A percentile compares a stretch with the other conserved stretches of the same genome.
These are phyloP conservation scores for Colletotrichum liaoningense DNA, from an alignment of 2,329 filamentous ascomycete genomes.

Conservation along the genomic window DNA sequence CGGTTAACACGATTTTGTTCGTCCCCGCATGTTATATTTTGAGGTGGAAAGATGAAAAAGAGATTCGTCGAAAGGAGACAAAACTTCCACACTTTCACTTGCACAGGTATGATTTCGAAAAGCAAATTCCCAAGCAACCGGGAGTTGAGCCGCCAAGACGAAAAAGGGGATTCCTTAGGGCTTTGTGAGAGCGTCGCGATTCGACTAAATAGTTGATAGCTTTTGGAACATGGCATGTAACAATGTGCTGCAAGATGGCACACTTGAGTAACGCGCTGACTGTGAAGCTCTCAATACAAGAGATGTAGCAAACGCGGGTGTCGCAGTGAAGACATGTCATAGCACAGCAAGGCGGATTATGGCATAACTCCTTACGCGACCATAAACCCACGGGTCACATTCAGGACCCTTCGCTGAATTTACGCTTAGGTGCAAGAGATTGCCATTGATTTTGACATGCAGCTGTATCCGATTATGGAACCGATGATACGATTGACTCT, in stretches of 20 bases:
- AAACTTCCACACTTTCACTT: slow-evolving; percentile 10
- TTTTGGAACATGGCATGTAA: no score
- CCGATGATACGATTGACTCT: neutral
- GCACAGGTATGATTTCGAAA: slow-evolving; percentile 8
- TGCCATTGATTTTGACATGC: neutral
- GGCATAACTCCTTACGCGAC: neutral
- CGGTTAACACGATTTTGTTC: slow-evolving; percentile 7
- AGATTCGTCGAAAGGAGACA: slow-evolving; percentile 7
- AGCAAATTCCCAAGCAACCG: slow-evolving; percentile 17
- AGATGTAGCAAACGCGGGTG: no score
- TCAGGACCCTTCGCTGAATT: neutral
- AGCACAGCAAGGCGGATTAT: neutral
- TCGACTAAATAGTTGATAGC: no score
- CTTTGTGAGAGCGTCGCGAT: neutral
- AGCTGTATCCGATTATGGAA: neutral
- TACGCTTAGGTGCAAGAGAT: neutral
- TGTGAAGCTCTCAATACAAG: no score
- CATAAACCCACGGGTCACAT: neutral
- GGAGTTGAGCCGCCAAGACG: slow-evolving; percentile 10
- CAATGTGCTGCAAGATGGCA: neutral
- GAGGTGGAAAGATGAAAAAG: slow-evolving; percentile 26
- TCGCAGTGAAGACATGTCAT: no score
- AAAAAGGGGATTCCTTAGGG: slow-evolving; percentile 17
- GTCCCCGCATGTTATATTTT: slow-evolving; percentile 18
- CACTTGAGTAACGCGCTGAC: no score